Evolutionary conservation across 2,329 filamentous ascomycete species (phyloP), one percentile per base, ranked within the genome.

Genomic region (Neoascochyta sp.): DNA sequence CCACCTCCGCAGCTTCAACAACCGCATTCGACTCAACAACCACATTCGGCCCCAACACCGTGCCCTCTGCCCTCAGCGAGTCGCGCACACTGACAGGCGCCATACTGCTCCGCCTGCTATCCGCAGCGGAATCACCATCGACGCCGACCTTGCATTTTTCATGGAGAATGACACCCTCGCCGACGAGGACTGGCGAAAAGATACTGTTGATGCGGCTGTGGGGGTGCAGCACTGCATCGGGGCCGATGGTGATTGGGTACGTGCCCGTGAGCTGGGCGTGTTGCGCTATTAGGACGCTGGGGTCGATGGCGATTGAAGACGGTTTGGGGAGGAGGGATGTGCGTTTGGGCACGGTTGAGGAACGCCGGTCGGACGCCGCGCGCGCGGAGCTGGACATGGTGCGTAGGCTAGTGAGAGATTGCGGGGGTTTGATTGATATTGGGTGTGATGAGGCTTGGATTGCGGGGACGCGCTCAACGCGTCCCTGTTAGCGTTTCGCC

Each of bases 141-240:
- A 57, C 43, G n/a, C 63, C 63, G 3, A 72, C 52, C 13, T 60
- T 50, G 10, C 66, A 66, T 19, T 70, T 70, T 52, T 96, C 92
- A 47, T 83, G 79, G 23, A 96, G 73, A 24, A 95, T 83, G 50
- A 85, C 92, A 15, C 64, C 63, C 23, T 62, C 58, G 0, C 66
- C 68, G 6, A 73, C 53, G 11, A 58, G 57, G 1, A 72, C 65
- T 2, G 61, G 59, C n/a, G 64, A 65, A 11, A 59, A 32, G 1
- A 60, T 54, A 21, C 67, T 66, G 20, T 56, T 60, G 16, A 72
- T 55, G 28, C 54, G 80, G 10, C 81, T 78, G 27, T 89, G 85
- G 1, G 92, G 89, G 53, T 96, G 90, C n/a, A 98, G 67, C 5
- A 95, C 76, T 3, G 79, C 81, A 53, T 87, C 81, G 14, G 84